Evolutionary conservation across 2,329 filamentous ascomycete species (phyloP).

Genomic region (Fusarium irregulare): DNA sequence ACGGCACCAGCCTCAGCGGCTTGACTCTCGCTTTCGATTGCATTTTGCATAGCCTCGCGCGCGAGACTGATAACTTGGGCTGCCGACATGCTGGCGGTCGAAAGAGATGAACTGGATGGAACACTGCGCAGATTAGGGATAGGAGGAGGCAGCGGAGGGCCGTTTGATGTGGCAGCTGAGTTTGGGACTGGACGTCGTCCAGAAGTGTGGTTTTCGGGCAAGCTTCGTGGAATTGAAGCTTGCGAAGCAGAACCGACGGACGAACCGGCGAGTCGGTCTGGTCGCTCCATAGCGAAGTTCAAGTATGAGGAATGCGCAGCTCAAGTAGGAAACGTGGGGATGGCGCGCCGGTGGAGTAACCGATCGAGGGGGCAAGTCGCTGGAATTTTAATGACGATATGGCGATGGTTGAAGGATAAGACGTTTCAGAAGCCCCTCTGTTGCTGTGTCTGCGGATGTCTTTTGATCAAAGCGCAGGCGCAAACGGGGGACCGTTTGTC

Average conservation of each 20-base stretch:
- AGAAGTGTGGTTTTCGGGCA: conserved; percentile 56
- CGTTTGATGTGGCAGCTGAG: conserved; percentile 55
- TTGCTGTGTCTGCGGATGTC: conserved; percentile 38
- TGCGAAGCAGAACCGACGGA: conserved; percentile 40
- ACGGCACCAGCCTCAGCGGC: conserved; percentile 69
- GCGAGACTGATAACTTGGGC: conserved; percentile 74
- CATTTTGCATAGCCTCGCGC: conserved; percentile 74
- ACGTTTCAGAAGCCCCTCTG: conserved; percentile 50
- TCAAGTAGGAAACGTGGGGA: conserved; percentile 34
- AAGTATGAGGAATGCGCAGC: conserved; percentile 30
- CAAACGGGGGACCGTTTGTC: conserved; percentile 39
- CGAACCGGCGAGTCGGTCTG: conserved; percentile 48
- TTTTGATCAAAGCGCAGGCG: conserved; percentile 38
- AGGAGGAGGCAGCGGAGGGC: conserved; percentile 57
- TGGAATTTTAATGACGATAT: conserved; percentile 36
- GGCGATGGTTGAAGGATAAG: conserved; percentile 39
- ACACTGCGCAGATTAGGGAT: conserved; percentile 61
- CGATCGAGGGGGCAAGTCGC: conserved; percentile 35
- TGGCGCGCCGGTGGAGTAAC: conserved; percentile 37
- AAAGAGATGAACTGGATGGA: conserved; percentile 60
- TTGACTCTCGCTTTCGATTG: conserved; percentile 74
- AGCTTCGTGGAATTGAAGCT: conserved; percentile 48
- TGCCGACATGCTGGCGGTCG: conserved; percentile 66
- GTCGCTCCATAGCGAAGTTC: conserved; percentile 50
- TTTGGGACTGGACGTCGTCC: conserved; percentile 55